Base-by-base conservation (phyloP, 2,329 filamentous ascomycete species). In the Alternaria arbusti region DNA sequence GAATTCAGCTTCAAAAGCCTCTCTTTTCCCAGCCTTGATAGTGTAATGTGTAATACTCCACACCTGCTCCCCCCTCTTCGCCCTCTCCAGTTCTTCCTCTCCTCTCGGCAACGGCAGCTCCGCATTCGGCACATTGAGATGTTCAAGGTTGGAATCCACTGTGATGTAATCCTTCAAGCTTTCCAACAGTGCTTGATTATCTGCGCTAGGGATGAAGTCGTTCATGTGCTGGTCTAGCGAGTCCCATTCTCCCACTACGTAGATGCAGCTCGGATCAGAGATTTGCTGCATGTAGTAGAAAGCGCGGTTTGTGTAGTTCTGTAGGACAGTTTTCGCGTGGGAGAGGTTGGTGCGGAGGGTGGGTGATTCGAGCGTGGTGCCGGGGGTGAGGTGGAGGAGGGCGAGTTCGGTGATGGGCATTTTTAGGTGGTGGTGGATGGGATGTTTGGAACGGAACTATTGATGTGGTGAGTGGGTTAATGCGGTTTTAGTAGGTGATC, bases 341-440 rank as follows among this genome's bases (percentile, higher is more conserved):
- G 61, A 57, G 5, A 85, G 75, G n/a, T 74, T 78, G 17, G 69
- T 59, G 44, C 71, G 69, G 5, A 82, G 56, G 5, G 63, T 52
- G 17, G 73, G 43, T 10, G 74, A 64, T 4, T 68, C 44, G 46
- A 68, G 23, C 17, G 69, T 65, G 43, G 67, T 69, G 36, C 67
- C 65, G 28, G 71, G 65, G 13, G 72, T 74, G 28, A 84, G 70
- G 20, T 74, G 79, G 6, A 84, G 76, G 36, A 82, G 78, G 4
- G 83, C 83, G 43, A 85, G 66, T 69, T 85, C 83, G n/a, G 83
- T 84, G 56, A 83, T 72, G 15, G 78, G 26, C 80, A 82, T 82
- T 32, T 32, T 61, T 64, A 23, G 13, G 12, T 23, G 17, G 17
- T 47, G 28, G 22, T 43, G 43, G 25, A 36, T 22, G 54, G 17